Conservation (phyloP, 345 rosid genomes). For the Acer saccharum region DNA sequence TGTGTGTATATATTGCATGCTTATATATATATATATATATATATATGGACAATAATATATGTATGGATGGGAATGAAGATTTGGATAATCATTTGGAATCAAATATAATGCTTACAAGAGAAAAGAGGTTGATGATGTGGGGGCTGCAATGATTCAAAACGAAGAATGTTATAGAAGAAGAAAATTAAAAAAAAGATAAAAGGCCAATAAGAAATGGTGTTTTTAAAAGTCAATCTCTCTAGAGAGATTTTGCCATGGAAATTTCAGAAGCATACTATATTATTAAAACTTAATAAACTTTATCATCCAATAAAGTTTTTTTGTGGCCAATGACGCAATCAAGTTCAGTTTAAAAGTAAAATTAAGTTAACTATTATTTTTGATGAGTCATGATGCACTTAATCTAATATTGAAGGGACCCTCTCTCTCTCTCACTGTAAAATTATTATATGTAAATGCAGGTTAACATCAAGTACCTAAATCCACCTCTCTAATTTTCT, state of each 20-base stretch:
- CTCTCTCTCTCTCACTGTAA: background rate
- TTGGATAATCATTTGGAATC: conserved; percentile 35
- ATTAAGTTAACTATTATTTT: conserved; percentile 17
- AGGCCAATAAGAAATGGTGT: conserved; percentile 21
- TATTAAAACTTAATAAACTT: conserved; percentile 20
- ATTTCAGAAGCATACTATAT: conserved; percentile 2
- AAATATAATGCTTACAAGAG: conserved; percentile 25
- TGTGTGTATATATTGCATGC: background rate
- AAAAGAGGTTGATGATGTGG: conserved; percentile 28
- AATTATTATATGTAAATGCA: conserved; percentile 10
- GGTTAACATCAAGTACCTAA: conserved; percentile 38
- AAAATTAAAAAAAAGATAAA: background rate
- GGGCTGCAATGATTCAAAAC: conserved; percentile 28
- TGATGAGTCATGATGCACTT: conserved; percentile 44
- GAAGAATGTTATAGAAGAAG: conserved; percentile 20
- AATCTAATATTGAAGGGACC: conserved; percentile 26
- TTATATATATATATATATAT: background rate
- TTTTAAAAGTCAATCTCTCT: conserved; percentile 33
- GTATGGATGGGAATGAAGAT: conserved; percentile 15
- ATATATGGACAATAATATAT: background rate
- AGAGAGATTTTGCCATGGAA: conserved; percentile 10
- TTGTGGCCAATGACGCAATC: conserved; percentile 31
- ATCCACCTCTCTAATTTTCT: conserved; percentile 18
- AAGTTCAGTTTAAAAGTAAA: conserved; percentile 40
- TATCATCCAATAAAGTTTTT: conserved; percentile 22